Base-by-base conservation (phyloP, 108 stramenopile species). In the Cyclotella baltica region DNA sequence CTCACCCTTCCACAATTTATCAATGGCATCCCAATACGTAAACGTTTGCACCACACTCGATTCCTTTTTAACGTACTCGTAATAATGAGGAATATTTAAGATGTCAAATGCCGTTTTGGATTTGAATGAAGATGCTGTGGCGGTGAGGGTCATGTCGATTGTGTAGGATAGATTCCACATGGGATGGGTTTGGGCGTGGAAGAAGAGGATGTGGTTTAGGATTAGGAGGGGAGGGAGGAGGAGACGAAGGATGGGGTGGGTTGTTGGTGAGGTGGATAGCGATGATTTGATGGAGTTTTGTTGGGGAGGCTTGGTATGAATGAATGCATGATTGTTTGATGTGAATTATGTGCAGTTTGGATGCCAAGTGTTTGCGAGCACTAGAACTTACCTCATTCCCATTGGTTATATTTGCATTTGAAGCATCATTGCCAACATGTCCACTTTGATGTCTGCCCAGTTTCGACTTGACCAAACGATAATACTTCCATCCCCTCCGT, bases 21-120 rank as follows among this genome's bases (percentile, higher is more conserved):
- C 73, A 58, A 95, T 89, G 48, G 92, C 94, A 75, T 84, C 91
- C 73, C 79, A 81, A 52, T 95, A 95, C 22, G 94, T 92, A 83
- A 95, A 95, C 8, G 92, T 93, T 53, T 90, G 71, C 8, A 94
- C 88, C 28, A 88, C 74, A 22, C 62, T 58, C 38, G 72, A 75
- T 52, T 90, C 70, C 23, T 80, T 31, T 25, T 84, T n/a, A 9
- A 30, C 31, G 25, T 83, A 73, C 53, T 85, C 65, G 16, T 81
- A 73, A 13, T 85, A 67, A 61, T 90, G 75, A 0, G 73, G 67
- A 10, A 90, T 20, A 43, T 89, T 89, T 22, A 89, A 28, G 23
- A 75, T 70, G 47, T 88, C 79, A 62, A 86, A 87, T 28, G 88
- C 68, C 16, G 77, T 43, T 19, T 75, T 72, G 51, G 86, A 61